Conservation (phyloP, 768 basidiomycete species). For the Tricholoma bakamatsutake region DNA sequence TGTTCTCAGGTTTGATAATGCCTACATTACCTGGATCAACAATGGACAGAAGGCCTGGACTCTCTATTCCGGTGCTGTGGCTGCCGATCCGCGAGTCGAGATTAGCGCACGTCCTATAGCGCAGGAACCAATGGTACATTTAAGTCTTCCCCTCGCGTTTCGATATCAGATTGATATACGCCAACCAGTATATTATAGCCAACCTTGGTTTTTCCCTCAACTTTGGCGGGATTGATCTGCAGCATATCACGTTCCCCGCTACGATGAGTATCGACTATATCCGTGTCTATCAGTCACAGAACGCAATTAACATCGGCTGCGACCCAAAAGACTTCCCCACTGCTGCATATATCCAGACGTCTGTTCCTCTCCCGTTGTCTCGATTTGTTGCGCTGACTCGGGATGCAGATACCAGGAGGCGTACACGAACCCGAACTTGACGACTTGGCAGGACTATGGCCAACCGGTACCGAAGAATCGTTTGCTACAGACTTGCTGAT, state of each 20-base stretch:
- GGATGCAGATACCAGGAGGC: slow-evolving; percentile 29
- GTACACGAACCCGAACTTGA: slow-evolving; percentile 38
- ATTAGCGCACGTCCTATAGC: slow-evolving; percentile 56
- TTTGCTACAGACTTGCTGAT: slow-evolving; percentile 8
- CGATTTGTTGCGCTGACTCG: not conserved
- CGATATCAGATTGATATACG: not conserved
- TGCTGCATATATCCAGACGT: slow-evolving; percentile 66
- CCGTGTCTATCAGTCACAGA: slow-evolving; percentile 61
- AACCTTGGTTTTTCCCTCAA: slow-evolving; percentile 66
- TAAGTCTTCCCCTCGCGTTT: slow-evolving; percentile 2
- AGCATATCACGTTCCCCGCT: slow-evolving; percentile 45
- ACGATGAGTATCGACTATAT: slow-evolving; percentile 78
- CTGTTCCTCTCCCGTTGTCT: slow-evolving; percentile 17
- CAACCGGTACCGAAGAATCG: slow-evolving; percentile 37
- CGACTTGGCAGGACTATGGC: slow-evolving; percentile 30
- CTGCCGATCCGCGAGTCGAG: slow-evolving; percentile 42
- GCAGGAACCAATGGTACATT: slow-evolving; percentile 62
- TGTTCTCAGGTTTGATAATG: slow-evolving; percentile 31
- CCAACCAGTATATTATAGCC: slow-evolving; percentile 54
- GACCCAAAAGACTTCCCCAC: slow-evolving; percentile 76
- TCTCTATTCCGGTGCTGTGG: slow-evolving; percentile 41
- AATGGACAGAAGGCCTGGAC: slow-evolving; percentile 49
- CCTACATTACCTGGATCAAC: slow-evolving; percentile 62
- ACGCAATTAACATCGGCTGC: slow-evolving; percentile 51
- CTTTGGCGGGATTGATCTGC: slow-evolving; percentile 63